Percentiles rank a stretch among this genome's conserved stretches.
phyloP scores from a whole-genome alignment of 2,329 filamentous ascomycete species.

The Pseudopyrenochaeta lycopersici region DNA sequence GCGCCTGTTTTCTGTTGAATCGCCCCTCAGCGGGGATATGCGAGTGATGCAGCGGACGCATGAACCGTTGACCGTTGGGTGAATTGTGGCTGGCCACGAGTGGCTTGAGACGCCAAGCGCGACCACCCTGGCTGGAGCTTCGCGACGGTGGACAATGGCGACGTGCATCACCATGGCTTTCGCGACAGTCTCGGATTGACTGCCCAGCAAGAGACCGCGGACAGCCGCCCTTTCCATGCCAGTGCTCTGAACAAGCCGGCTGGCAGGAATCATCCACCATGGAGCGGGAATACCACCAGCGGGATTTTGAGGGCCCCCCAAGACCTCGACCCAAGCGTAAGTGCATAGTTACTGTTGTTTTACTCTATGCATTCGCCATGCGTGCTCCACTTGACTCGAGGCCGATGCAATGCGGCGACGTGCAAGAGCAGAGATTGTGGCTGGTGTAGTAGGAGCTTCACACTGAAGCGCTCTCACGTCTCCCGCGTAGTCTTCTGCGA shows the following conservation, averaged over 20 bases:
- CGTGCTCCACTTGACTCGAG: no score
- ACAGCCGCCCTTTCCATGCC: constrained; percentile 9
- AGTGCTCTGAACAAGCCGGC: background rate
- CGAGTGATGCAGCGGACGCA: constrained; percentile 20
- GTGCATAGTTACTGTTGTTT: constrained; percentile 21
- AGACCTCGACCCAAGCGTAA: constrained; percentile 48
- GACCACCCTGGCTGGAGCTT: constrained; percentile 3
- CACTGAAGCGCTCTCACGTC: no score
- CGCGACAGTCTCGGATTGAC: constrained; percentile 4
- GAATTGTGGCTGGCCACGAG: constrained; percentile 11
- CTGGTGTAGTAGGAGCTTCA: no score
- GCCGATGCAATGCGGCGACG: no score
- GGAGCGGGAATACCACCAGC: constrained; percentile 49
- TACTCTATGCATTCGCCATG: no score
- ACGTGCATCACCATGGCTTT: background rate
- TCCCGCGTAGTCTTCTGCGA: no score
- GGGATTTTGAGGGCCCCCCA: constrained; percentile 44
- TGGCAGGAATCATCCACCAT: constrained; percentile 28
- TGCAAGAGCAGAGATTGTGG: no score
- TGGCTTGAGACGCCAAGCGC: constrained; percentile 6
- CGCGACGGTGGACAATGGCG: background rate
- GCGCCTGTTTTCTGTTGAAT: constrained; percentile 26
- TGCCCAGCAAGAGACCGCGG: background rate
- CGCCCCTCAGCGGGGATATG: constrained; percentile 23
- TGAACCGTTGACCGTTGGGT: constrained; percentile 9